These are phyloP conservation scores for Teratosphaeriaceae sp. DNA, from an alignment of 2,329 filamentous ascomycete genomes.

Conservation along the genomic window DNA sequence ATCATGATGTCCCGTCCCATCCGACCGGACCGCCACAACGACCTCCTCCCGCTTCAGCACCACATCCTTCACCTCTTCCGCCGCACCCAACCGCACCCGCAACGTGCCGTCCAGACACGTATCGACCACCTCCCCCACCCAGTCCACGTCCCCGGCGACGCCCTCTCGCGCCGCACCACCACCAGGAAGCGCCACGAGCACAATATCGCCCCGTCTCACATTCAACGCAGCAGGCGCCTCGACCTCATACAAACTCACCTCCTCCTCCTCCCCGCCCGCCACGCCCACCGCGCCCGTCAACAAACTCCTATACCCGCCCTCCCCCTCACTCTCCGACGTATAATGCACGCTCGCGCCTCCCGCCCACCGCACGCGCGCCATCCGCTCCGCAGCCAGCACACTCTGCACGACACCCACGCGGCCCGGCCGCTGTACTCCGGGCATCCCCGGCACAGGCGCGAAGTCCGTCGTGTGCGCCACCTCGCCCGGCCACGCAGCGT, in stretches of 20 bases:
- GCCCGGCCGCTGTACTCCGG: constrained; percentile 28
- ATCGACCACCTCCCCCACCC: constrained; percentile 53
- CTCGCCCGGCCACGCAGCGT: constrained; percentile 52
- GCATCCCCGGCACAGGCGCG: constrained; percentile 10
- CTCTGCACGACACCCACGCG: constrained; percentile 52
- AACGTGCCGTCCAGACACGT: constrained; percentile 47
- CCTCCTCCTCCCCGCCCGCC: constrained; percentile 31
- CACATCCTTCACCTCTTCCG: constrained; percentile 44
- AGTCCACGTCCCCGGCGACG: constrained; percentile 30
- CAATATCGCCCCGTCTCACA: constrained; percentile 47
- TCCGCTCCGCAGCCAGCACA: constrained; percentile 49
- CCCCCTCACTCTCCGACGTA: constrained; percentile 43
- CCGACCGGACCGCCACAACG: constrained; percentile 40
- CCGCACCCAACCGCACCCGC: constrained; percentile 48
- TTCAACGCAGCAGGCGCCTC: constrained; percentile 43
- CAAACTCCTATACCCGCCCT: constrained; percentile 32
- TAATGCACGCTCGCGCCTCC: constrained; percentile 50
- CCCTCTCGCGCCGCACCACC: constrained; percentile 11
- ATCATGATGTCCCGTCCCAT: constrained; percentile 21
- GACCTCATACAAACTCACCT: constrained; percentile 55
- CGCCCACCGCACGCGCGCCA: constrained; percentile 52
- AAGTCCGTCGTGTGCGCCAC: constrained; percentile 30
- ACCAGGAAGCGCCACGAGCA: constrained; percentile 36
- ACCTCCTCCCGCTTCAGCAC: constrained; percentile 43
- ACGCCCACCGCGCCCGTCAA: constrained; percentile 15